Base-by-base conservation (phyloP, 768 basidiomycete genomes). In the Daedaleopsis nitida region DNA sequence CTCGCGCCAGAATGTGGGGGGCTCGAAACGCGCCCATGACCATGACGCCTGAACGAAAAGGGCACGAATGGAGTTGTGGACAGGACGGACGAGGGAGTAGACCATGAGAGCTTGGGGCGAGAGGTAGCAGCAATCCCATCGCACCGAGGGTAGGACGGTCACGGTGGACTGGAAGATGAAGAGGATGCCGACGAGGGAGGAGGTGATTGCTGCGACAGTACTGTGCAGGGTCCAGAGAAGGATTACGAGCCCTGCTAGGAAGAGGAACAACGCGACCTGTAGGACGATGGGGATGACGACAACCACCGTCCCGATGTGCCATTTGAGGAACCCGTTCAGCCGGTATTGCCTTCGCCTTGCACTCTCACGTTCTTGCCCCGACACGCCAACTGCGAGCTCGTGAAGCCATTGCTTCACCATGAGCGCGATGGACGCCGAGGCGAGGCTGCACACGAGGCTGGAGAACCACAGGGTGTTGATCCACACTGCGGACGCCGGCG, bases 401-500 rank as follows among this genome's bases (percentile, higher is more conserved):
- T 63, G 62, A 1, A 71, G 24, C 70, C 69, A 71, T 48, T 72
- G 70, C 54, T 71, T 73, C 16, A 69, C 69, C 21, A 71, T 56
- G 37, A 69, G 64, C 19, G 66, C 66, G 27, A 68, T 48, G 14
- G 69, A 56, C 1, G 71, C 72, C 11, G 68, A 60, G 10, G 66
- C 58, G 39, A 74, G 68, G 42, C 65, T 65, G 58, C 64, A 60
- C 4, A 68, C 57, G 3, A 74, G 63, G 34, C 67, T 67, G 16
- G 62, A 55, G 49, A 70, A 68, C 68, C 69, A 70, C 1, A 73
- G 59, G 1, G 54, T 45, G 60, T 70, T 71, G 55, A 69, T 51
- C 51, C 52, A 55, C 0, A 66, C 53, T 12, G 62, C 59, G 21
- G 58, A 58, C 12, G 43, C 10, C 12, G 54, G 52, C 4, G 57